Evolutionary conservation across 495 filamentous ascomycete genomes (phyloP).

Genomic region (Neurospora tetrasperma): DNA sequence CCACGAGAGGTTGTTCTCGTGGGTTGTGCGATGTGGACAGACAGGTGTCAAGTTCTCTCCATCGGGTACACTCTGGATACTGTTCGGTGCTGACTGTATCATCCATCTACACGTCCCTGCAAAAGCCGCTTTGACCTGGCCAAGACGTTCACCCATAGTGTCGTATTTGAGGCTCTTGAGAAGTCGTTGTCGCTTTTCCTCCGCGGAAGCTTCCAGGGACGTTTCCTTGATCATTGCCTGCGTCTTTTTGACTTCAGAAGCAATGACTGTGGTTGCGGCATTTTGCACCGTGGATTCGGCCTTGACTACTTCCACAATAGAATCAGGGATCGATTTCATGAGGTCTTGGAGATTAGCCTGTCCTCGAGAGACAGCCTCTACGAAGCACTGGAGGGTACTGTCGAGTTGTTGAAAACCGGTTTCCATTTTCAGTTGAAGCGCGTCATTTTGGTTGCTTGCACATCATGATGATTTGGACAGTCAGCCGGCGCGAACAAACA

Average conservation of each 20-base stretch:
- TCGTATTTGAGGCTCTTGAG: constrained; percentile 16
- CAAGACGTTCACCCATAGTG: constrained; percentile 13
- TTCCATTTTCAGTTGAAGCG: constrained; percentile 3
- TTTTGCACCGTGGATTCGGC: neutral
- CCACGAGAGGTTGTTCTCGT: neutral
- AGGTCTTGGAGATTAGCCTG: neutral
- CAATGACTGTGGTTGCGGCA: neutral
- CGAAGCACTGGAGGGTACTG: neutral
- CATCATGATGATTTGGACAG: neutral
- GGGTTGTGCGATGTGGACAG: neutral
- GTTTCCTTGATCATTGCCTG: neutral
- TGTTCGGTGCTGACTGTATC: constrained; percentile 5
- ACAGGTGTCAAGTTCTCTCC: neutral
- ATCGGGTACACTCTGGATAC: neutral
- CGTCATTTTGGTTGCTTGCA: constrained; percentile 1
- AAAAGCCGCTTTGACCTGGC: constrained; percentile 12
- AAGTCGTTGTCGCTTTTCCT: constrained; percentile 5
- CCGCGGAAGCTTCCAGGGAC: neutral
- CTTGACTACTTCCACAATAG: neutral
- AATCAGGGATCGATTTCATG: neutral
- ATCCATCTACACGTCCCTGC: constrained; percentile 27
- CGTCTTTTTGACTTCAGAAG: neutral
- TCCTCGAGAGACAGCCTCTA: neutral
- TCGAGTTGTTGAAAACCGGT: neutral
- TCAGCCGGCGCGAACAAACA: neutral